Conservation (phyloP, 805 yeast species). For the Brettanomyces sp. region DNA sequence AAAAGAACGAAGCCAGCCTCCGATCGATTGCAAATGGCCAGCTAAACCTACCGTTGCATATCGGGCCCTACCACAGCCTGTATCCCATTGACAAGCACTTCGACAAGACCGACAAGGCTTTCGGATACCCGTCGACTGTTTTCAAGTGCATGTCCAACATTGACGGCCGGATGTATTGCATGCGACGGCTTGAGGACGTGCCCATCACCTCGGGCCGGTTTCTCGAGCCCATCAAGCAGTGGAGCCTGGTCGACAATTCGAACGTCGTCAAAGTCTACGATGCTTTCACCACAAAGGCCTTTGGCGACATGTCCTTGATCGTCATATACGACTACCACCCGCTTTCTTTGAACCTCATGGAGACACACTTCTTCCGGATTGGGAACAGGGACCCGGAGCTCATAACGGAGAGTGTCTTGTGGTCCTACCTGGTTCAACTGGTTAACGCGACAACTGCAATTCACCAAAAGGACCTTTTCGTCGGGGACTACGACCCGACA, state of each 20-base stretch:
- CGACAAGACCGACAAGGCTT: slow-evolving; percentile 29
- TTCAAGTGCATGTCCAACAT: slow-evolving; percentile 74
- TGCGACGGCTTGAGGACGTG: slow-evolving; percentile 64
- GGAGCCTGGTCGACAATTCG: slow-evolving; percentile 51
- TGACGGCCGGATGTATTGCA: slow-evolving; percentile 70
- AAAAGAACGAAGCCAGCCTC: slow-evolving; percentile 72
- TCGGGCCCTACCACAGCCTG: slow-evolving; percentile 76
- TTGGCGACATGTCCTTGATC: slow-evolving; percentile 70
- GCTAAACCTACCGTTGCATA: slow-evolving; percentile 59
- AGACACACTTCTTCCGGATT: slow-evolving; percentile 46
- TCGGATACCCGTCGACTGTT: slow-evolving; percentile 49
- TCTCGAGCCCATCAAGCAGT: slow-evolving; percentile 50
- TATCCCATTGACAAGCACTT: slow-evolving; percentile 63
- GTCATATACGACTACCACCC: slow-evolving; percentile 85
- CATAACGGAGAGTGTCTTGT: slow-evolving; percentile 56
- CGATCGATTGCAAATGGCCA: slow-evolving; percentile 43
- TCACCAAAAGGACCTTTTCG: slow-evolving; percentile 57
- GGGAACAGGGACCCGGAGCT: slow-evolving; percentile 33
- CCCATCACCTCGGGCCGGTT: slow-evolving; percentile 47
- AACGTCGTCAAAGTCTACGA: slow-evolving; percentile 64
- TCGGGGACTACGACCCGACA: slow-evolving; percentile 52
- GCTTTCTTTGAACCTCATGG: slow-evolving; percentile 57
- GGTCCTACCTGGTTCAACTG: slow-evolving; percentile 73
- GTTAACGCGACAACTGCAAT: slow-evolving; percentile 56
- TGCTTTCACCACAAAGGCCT: slow-evolving; percentile 79